Percentiles rank a stretch among this genome's conserved stretches.
These are phyloP conservation scores for Grifola frondosa DNA, from an alignment of 1,284 basidiomycete species.

Conservation along the genomic window DNA sequence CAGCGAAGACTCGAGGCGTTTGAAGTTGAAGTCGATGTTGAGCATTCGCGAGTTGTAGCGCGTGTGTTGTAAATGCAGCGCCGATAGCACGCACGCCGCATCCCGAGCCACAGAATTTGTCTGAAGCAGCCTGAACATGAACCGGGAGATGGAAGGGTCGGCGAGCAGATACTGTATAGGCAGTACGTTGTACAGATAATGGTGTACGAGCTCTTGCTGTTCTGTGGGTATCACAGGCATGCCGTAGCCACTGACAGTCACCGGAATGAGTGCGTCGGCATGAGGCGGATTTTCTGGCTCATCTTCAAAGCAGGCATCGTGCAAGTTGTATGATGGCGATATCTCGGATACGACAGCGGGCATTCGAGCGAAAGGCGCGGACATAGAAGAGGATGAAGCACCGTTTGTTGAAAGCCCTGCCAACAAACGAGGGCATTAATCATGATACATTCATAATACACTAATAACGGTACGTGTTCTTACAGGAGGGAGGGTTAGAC, in stretches of 20 bases:
- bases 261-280: constrained; percentile 11
- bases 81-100: constrained; percentile 59
- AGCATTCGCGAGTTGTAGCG: constrained; percentile 23
- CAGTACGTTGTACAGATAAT: constrained; percentile 53
- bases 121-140: constrained; percentile 51
- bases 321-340: constrained; percentile 25
- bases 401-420: constrained; percentile 43
- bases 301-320: constrained; percentile 22
- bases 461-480: constrained; percentile 70
- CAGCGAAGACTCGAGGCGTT: constrained; percentile 37
- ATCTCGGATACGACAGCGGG: too few species aligned
- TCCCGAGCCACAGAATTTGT: constrained; percentile 40
- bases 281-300: constrained; percentile 20
- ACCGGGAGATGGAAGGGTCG: constrained; percentile 39
- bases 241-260: constrained; percentile 24
- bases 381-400: constrained; percentile 24
- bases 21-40: constrained; percentile 22
- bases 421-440: constrained; percentile 63
- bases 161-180: constrained; percentile 68
- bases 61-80: constrained; percentile 44
- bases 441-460: constrained; percentile 66
- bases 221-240: constrained; percentile 28
- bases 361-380: too few species aligned
- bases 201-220: constrained; percentile 37
- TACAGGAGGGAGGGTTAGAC: constrained; percentile 48